Evolutionary conservation across 2,329 filamentous ascomycete genomes (phyloP).

Genomic region (Diaporthe vexans): DNA sequence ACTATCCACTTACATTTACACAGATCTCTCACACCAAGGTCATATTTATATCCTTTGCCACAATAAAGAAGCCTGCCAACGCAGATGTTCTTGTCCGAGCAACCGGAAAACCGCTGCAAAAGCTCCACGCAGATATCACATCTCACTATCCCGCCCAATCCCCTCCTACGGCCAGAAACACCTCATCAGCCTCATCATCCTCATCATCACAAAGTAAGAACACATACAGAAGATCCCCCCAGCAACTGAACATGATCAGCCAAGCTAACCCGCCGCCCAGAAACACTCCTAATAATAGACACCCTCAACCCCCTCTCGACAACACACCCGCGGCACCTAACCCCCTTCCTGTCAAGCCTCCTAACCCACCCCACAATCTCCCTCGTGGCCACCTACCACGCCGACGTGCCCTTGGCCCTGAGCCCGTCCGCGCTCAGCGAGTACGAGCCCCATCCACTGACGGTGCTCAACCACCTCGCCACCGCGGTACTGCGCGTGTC

Average conservation of each 20-base stretch:
- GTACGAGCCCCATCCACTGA: constrained; percentile 78
- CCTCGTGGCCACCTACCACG: constrained; percentile 85
- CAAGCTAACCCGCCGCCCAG: constrained; percentile 57
- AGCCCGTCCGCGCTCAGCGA: constrained; percentile 57
- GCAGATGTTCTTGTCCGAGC: constrained; percentile 78
- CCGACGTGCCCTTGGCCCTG: constrained; percentile 77
- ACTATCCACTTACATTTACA: constrained; percentile 28
- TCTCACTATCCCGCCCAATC: constrained; percentile 61
- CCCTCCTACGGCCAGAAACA: constrained; percentile 52
- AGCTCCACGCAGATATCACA: constrained; percentile 72
- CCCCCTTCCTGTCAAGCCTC: constrained; percentile 77
- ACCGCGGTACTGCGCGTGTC: constrained; percentile 85
- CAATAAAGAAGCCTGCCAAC: constrained; percentile 73
- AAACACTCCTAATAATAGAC: constrained; percentile 83
- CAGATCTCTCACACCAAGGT: constrained; percentile 77
- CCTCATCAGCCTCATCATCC: constrained; percentile 60
- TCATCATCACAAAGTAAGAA: constrained; percentile 55
- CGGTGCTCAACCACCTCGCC: constrained; percentile 85
- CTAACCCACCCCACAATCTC: constrained; percentile 75
- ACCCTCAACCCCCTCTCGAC: constrained; percentile 77
- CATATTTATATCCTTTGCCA: constrained; percentile 84
- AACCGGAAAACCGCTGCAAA: constrained; percentile 68
- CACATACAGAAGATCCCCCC: background rate
- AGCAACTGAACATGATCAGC: background rate
- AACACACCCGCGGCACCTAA: constrained; percentile 68